Evolutionary conservation across 2,329 filamentous ascomycete species (phyloP), one percentile per base, ranked within the genome.

Genomic region (Hypoxylon sp.): DNA sequence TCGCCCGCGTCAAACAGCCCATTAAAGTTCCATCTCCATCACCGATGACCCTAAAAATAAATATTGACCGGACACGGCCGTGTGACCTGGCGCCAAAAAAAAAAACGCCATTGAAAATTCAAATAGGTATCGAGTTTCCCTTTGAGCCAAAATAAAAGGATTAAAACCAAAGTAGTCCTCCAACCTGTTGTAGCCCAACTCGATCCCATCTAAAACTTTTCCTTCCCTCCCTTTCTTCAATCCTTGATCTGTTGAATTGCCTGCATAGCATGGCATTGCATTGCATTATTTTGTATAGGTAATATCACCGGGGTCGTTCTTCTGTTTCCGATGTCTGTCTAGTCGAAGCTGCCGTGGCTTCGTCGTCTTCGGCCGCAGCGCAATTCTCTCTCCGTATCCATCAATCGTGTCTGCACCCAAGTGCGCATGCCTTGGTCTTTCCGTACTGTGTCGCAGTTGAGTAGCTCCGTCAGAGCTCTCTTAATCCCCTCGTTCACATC

Each of bases 401-500:
- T 78, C 17, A 86, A 71, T 9, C 81, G 73, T 13, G 77, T 74
- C 66, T 84, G 82, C 23, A 84, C 79, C 78, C 80, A 84, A 52
- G 75, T 80, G 36, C 82, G 79, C 63, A 82, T 78, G 1, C 73
- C 71, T 19, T 70, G 68, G 52, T 83, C 78, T 34, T 66, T 69
- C 30, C 80, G 78, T 11, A 83, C 79, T 26, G 75, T 70, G 16
- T 80, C 77, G 68, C 80, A 84, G 69, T 84, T 86, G 61, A 86
- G 76, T 9, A 86, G 75, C 66, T 84, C 81, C 4, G 81, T 86
- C 60, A 86, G 65, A 2, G 80, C 78, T 21, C 80, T 76, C 71
- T 86, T 86, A 71, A 85, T 81, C 60, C 78, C 76, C 68, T 84
- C 81, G 67, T 82, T 83, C 67, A 84, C 77, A 55, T 78, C 74